These are phyloP conservation scores for Ceratobasidium sp. DNA, from an alignment of 1,284 basidiomycete genomes.

Conservation along the genomic window DNA sequence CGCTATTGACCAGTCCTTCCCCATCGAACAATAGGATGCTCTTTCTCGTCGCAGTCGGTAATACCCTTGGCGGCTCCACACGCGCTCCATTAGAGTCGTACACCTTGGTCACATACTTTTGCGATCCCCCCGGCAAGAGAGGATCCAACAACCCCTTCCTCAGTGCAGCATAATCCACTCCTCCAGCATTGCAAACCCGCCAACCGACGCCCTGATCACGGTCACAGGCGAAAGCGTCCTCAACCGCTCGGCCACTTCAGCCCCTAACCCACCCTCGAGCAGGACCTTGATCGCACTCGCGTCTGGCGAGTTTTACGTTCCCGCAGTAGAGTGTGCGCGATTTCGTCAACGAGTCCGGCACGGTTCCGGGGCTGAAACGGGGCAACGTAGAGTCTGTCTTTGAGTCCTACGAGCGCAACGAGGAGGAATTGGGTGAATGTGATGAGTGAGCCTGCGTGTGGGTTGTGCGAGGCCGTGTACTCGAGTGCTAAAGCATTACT, in stretches of 20 bases:
- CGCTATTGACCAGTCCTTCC: not conserved
- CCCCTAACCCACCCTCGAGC: not conserved
- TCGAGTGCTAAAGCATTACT: slow-evolving; percentile 78
- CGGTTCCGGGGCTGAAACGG: slow-evolving; percentile 9
- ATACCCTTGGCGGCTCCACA: not conserved
- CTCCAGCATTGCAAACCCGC: not conserved
- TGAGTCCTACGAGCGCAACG: slow-evolving; percentile 73
- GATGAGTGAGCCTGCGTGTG: slow-evolving; percentile 74
- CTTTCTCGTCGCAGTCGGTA: slow-evolving; percentile 14
- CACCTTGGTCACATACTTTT: slow-evolving; percentile 15
- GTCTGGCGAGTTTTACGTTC: not conserved
- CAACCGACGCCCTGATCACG: slow-evolving; percentile 19
- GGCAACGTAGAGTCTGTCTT: slow-evolving; percentile 57
- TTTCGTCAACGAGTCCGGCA: slow-evolving; percentile 4
- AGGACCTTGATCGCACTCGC: not conserved
- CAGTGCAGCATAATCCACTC: not conserved
- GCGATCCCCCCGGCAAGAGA: slow-evolving; percentile 14
- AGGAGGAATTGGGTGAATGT: slow-evolving; percentile 84
- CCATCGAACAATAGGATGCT: slow-evolving; percentile 26
- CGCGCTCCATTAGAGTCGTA: not conserved
- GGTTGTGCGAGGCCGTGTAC: slow-evolving; percentile 66
- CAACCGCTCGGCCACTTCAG: slow-evolving; percentile 13
- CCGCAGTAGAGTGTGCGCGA: slow-evolving; percentile 22
- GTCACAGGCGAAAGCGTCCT: slow-evolving; percentile 21
- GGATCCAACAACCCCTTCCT: slow-evolving; percentile 21